Evolutionary conservation across 1,284 basidiomycete genomes (phyloP), one percentile per base, ranked within the genome.

Genomic region (Ceratobasidium papillatum): DNA sequence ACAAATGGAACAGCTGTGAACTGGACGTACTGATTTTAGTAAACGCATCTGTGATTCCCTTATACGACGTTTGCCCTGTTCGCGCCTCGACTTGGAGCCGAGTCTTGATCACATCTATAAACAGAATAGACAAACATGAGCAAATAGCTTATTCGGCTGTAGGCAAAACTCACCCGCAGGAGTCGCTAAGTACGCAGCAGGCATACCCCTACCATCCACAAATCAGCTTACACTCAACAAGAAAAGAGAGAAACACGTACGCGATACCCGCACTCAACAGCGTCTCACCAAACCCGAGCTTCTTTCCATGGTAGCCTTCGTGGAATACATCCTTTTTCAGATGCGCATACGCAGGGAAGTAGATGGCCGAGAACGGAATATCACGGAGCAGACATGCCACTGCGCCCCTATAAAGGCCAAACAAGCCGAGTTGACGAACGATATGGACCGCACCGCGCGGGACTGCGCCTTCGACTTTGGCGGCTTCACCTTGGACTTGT

Each of bases 31-130:
- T 91, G 77, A 99, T 99, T 82, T 93, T 98, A 65, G 87, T 85
- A 80, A 98, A 95, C 32, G 95, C 96, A 83, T 99, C 96, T 17
- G 85, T 82, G 61, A 98, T 84, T 62, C 98, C 97, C 82, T 94
- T 95, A 86, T 99, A 99, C 76, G 92, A 86, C 3, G 95, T 94
- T 82, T 99, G 91, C 19, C 97, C 98, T 79, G 94, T 92, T 77
- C 92, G 88, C 43, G 95, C 93, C 83, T 99, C 98, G n/a, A 95
- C 92, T 82, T 99, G 98, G 77, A 99, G 85, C 74, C 97, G 91
- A n/a, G 97, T 99, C 88, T 99, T 99, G 82, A 99, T 94, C 75
- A 99, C 98, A 83, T 99, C 97, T 90, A 82, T 81, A 0, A 81
- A 80, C 38, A 14, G 79, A n/a, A 78, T n/a, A 32, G 79, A 49